These are phyloP conservation scores for Globisporangium polare DNA, from an alignment of 352 stramenopile genomes.

Conservation along the genomic window DNA sequence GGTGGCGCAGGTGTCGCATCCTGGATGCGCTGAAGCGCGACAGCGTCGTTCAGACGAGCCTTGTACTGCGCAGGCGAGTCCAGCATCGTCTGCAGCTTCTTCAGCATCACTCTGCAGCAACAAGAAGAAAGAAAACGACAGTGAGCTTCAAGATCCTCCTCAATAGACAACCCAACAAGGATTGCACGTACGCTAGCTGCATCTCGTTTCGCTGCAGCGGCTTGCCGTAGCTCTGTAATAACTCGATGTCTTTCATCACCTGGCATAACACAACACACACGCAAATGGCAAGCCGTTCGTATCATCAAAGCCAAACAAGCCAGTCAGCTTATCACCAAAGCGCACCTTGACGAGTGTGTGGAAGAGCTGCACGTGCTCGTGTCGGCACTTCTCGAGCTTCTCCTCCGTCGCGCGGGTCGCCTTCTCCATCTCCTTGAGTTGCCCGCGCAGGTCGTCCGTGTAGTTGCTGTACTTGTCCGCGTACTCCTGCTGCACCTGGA, in stretches of 20 bases:
- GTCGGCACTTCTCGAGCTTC: constrained; percentile 82
- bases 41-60: constrained; percentile 73
- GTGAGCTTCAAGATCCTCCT: not conserved
- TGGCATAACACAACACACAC: constrained; percentile 11
- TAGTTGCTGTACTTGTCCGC: constrained; percentile 81
- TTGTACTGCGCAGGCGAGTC: constrained; percentile 86
- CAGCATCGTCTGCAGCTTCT: constrained; percentile 79
- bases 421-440: constrained; percentile 83
- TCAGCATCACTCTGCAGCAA: constrained; percentile 56
- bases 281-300: constrained; percentile 1
- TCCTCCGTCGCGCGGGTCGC: constrained; percentile 73
- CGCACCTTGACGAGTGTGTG: constrained; percentile 77
- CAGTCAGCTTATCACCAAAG: not conserved
- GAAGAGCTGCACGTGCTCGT: constrained; percentile 81
- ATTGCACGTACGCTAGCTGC: constrained; percentile 62
- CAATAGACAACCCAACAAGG: constrained; percentile 5
- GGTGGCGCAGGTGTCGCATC: constrained; percentile 31
- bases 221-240: constrained; percentile 84
- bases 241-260: constrained; percentile 87
- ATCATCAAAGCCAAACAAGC: not conserved
- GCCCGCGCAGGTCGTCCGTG: constrained; percentile 64
- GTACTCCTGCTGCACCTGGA: constrained; percentile 78
- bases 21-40: constrained; percentile 70
- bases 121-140: not conserved
- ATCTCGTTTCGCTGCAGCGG: constrained; percentile 77